These are phyloP conservation scores for Candida incommunis DNA, from an alignment of 805 yeast genomes.

Conservation along the genomic window DNA sequence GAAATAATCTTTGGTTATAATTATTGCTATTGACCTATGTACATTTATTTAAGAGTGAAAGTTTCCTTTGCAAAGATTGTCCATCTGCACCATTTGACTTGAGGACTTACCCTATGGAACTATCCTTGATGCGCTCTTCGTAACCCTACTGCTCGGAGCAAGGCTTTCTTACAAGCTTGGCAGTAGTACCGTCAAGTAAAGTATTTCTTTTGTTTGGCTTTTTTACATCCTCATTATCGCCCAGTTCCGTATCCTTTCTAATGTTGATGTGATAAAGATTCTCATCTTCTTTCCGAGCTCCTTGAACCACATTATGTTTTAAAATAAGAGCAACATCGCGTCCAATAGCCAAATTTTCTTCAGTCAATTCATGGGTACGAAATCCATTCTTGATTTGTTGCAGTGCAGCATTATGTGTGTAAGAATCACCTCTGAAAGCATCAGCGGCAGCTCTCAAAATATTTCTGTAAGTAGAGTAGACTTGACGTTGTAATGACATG, in stretches of 20 bases:
- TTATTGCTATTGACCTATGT: too few relatives aligned
- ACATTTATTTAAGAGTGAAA: too few relatives aligned
- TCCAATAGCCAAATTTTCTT: conserved; percentile 36
- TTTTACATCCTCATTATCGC: conserved; percentile 53
- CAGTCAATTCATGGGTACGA: conserved; percentile 4
- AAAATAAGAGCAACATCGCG: conserved; percentile 62
- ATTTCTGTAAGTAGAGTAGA: conserved; percentile 8
- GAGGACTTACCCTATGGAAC: too few relatives aligned
- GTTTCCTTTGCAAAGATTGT: too few relatives aligned
- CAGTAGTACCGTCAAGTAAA: background rate
- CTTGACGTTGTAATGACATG: conserved; percentile 4
- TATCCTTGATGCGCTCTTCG: too few relatives aligned
- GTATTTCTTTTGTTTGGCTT: background rate
- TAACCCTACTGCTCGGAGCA: background rate
- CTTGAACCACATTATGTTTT: conserved; percentile 76
- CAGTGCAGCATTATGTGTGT: conserved; percentile 10
- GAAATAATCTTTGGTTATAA: too few relatives aligned
- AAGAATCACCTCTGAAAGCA: conserved; percentile 11
- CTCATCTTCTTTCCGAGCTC: conserved; percentile 22
- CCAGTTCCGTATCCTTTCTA: conserved; percentile 73
- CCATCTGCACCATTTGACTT: too few relatives aligned
- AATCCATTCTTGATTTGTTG: conserved; percentile 10
- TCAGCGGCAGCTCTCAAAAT: conserved; percentile 13
- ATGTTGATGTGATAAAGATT: conserved; percentile 38
- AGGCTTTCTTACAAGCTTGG: background rate